Percentiles rank a stretch among this genome's conserved stretches.
These are phyloP conservation scores for Darksidea phi DNA, from an alignment of 495 filamentous ascomycete species.

Conservation along the genomic window DNA sequence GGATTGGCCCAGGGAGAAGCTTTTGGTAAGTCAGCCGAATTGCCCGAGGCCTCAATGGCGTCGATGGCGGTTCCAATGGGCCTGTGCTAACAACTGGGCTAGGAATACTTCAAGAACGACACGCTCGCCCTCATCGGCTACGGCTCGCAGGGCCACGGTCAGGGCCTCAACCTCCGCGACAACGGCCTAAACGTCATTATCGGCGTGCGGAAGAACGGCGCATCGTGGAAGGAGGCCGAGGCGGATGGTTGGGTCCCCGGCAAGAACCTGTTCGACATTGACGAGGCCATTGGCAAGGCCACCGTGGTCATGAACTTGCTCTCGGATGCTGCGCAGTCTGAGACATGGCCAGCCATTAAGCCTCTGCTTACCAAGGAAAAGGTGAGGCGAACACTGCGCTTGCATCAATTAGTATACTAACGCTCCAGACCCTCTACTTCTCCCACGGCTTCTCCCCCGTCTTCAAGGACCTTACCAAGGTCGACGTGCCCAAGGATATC, in stretches of 20 bases:
- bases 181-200: conserved; percentile 98
- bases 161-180: conserved; percentile 98
- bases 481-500: conserved; percentile 90
- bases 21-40: conserved; percentile 68
- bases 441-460: conserved; percentile 99
- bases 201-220: conserved; percentile 95
- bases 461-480: conserved; percentile 99
- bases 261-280: conserved; percentile 96
- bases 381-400: conserved; percentile 48
- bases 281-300: conserved; percentile 89
- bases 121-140: conserved; percentile 99
- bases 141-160: conserved; percentile 97
- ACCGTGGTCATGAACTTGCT: conserved; percentile 99
- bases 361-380: conserved; percentile 97
- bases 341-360: conserved; percentile 98
- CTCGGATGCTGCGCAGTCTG: conserved; percentile 92
- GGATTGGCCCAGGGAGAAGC: conserved; percentile 97
- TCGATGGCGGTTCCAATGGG: neutral
- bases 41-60: conserved; percentile 8
- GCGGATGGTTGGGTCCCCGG: conserved; percentile 98
- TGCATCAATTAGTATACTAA: neutral
- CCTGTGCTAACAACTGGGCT: conserved; percentile 22
- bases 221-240: conserved; percentile 95
- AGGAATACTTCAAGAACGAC: conserved; percentile 99
- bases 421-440: conserved; percentile 88